Conservation (phyloP, 2,329 filamentous ascomycete species). For the Triangularia setosa region DNA sequence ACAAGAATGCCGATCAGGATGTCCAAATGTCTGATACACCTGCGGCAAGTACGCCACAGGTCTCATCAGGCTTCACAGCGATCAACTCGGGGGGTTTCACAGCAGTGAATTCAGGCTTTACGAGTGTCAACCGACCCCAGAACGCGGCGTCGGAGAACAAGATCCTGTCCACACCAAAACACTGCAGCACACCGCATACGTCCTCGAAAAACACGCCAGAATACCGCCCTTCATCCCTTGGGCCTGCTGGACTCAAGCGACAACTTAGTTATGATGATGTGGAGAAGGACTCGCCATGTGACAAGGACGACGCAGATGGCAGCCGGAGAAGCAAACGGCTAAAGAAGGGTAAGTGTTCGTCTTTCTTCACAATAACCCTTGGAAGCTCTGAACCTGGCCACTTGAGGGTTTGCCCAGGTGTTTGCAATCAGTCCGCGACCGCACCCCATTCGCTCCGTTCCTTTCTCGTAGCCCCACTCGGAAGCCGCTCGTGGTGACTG, state of each 20-base stretch:
- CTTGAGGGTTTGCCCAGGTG: background rate
- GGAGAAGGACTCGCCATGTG: slow-evolving; percentile 46
- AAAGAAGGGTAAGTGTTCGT: slow-evolving; percentile 66
- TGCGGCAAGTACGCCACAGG: slow-evolving; percentile 37
- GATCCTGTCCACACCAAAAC: slow-evolving; percentile 58
- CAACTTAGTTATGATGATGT: slow-evolving; percentile 61
- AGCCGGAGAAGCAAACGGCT: slow-evolving; percentile 87
- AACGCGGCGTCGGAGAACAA: slow-evolving; percentile 44
- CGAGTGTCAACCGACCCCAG: slow-evolving; percentile 57
- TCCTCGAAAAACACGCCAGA: slow-evolving; percentile 65
- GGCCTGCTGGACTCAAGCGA: slow-evolving; percentile 66
- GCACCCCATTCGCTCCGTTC: slow-evolving; percentile 2
- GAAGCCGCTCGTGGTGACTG: slow-evolving; percentile 26
- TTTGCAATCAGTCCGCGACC: background rate
- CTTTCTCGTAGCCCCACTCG: slow-evolving; percentile 17
- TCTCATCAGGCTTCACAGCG: slow-evolving; percentile 56
- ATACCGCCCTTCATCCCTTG: slow-evolving; percentile 52
- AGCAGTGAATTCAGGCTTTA: slow-evolving; percentile 68
- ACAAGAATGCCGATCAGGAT: slow-evolving; percentile 45
- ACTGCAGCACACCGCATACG: slow-evolving; percentile 57
- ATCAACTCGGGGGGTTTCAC: slow-evolving; percentile 64
- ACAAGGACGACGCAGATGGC: slow-evolving; percentile 59
- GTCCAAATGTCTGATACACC: slow-evolving; percentile 46
- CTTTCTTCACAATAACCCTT: background rate
- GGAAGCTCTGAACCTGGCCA: background rate